Percentiles rank a stretch among this genome's conserved stretches.
These are phyloP conservation scores for Aphanomyces cochlioides DNA, from an alignment of 352 stramenopile species.

Conservation along the genomic window DNA sequence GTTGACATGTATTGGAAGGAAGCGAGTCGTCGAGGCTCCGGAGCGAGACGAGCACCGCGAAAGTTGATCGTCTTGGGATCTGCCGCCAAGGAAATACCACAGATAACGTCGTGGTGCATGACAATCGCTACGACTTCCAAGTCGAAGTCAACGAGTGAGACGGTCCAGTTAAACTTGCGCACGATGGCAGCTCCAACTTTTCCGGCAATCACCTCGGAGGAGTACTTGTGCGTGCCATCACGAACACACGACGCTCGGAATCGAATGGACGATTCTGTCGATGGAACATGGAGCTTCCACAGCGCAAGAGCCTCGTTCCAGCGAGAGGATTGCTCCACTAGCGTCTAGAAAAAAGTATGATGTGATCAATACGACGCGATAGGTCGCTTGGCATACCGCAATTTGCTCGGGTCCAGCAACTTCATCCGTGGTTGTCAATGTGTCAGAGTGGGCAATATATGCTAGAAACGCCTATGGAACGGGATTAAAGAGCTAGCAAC, in stretches of 20 bases:
- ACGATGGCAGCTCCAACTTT: conserved; percentile 56
- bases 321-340: conserved; percentile 42
- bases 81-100: conserved; percentile 45
- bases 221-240: conserved; percentile 69
- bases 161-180: conserved; percentile 50
- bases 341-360: conserved; percentile 35
- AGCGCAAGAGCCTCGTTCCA: conserved; percentile 54
- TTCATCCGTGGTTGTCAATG: conserved; percentile 47
- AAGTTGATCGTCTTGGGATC: conserved; percentile 37
- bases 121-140: conserved; percentile 73
- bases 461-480: conserved; percentile 44
- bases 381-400: conserved; percentile 39
- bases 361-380: not conserved
- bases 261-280: conserved; percentile 36
- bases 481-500: not conserved
- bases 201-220: conserved; percentile 57
- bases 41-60: conserved; percentile 2
- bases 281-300: conserved; percentile 49
- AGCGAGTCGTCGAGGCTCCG: not conserved
- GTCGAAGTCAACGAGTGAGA: conserved; percentile 61
- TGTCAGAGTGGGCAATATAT: conserved; percentile 53
- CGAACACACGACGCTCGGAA: conserved; percentile 78
- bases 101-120: conserved; percentile 63
- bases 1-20: conserved; percentile 74
- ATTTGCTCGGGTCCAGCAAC: conserved; percentile 53